Evolutionary conservation across 148 eudicot species (phyloP).

Genomic region (Rhododendron molle): DNA sequence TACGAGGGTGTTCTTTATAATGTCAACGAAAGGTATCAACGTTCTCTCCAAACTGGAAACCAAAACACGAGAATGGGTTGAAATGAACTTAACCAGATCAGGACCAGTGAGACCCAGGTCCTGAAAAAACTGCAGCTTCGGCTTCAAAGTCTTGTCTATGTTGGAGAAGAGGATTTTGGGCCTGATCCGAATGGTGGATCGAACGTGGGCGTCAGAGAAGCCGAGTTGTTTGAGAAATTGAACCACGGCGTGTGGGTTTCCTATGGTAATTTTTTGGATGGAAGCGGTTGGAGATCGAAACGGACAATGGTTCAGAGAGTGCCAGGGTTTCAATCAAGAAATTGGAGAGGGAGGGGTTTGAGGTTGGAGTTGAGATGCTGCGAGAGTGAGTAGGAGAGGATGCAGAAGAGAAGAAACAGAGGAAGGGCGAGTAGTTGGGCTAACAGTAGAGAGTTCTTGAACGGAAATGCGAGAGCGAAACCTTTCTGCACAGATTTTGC

Average conservation of each 20-base stretch:
- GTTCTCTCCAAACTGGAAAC: background rate
- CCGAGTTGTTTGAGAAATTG: constrained; percentile 1
- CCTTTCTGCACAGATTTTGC: too few species aligned
- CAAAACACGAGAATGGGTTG: background rate
- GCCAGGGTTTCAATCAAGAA: background rate
- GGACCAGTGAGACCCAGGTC: constrained; percentile 9
- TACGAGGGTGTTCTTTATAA: background rate
- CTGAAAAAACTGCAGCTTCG: constrained; percentile 11
- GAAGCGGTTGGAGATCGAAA: background rate
- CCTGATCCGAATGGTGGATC: background rate
- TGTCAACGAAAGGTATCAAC: background rate
- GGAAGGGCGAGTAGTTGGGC: too few species aligned
- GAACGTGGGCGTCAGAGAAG: background rate
- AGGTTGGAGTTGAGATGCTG: too few species aligned
- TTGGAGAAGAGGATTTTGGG: background rate
- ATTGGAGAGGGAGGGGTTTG: background rate
- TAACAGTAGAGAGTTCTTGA: too few species aligned
- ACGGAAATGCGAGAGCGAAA: too few species aligned
- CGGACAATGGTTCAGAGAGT: background rate
- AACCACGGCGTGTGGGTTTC: constrained; percentile 1
- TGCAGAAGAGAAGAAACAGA: too few species aligned
- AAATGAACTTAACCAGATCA: constrained; percentile 7
- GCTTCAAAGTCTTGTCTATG: constrained; percentile 4
- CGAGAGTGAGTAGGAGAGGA: too few species aligned
- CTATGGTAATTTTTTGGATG: background rate